These are phyloP conservation scores for Oryza punctata DNA, from an alignment of 176 grass and related monocot species.

Conservation along the genomic window DNA sequence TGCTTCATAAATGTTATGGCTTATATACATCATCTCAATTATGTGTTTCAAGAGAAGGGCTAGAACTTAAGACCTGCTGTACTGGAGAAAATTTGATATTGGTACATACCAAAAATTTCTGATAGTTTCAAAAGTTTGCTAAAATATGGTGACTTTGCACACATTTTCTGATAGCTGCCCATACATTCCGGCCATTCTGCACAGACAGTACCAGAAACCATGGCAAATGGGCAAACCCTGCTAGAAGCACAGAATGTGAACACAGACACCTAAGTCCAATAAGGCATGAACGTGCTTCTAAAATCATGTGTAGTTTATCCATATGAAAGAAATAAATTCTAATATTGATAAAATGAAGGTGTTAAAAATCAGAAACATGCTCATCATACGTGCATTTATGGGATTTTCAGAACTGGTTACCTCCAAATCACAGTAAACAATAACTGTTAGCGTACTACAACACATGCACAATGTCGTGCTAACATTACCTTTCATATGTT, in stretches of 20 bases:
- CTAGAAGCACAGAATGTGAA: constrained; percentile 38
- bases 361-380: constrained; percentile 7
- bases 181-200: constrained; percentile 32
- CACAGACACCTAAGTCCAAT: constrained; percentile 8
- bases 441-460: neutral
- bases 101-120: constrained; percentile 38
- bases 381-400: constrained; percentile 23
- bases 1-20: constrained; percentile 7
- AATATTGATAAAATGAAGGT: constrained; percentile 10
- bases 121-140: constrained; percentile 37
- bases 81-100: constrained; percentile 7
- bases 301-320: constrained; percentile 38
- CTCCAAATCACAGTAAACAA: constrained; percentile 24
- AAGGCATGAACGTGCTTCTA: constrained; percentile 4
- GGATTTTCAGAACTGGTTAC: constrained; percentile 21
- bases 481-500: constrained; percentile 19
- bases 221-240: constrained; percentile 24
- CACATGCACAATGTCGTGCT: neutral
- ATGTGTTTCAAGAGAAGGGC: constrained; percentile 14
- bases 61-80: constrained; percentile 17
- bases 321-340: constrained; percentile 31
- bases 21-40: neutral
- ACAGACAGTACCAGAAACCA: constrained; percentile 28
- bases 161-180: constrained; percentile 25
- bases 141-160: constrained; percentile 35